Conservation (phyloP, 2,329 filamentous ascomycete genomes). For the Penicillium sp. region DNA sequence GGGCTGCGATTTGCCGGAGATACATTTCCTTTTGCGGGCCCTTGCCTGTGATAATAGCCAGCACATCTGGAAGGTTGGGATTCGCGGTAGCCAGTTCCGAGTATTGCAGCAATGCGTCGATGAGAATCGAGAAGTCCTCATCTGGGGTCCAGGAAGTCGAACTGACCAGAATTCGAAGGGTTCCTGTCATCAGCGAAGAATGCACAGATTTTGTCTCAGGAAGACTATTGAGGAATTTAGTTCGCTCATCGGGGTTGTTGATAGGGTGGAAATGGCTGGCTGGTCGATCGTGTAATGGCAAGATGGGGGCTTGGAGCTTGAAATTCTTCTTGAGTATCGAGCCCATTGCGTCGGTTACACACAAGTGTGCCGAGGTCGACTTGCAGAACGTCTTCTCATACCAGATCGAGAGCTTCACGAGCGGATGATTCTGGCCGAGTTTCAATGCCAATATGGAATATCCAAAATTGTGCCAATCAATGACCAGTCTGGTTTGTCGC, state of each 20-base stretch:
- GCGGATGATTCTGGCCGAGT: slow-evolving; percentile 62
- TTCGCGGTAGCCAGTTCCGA: slow-evolving; percentile 53
- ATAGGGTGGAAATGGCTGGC: slow-evolving; percentile 75
- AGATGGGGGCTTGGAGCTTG: slow-evolving; percentile 61
- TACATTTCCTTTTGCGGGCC: slow-evolving; percentile 81
- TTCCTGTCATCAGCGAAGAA: slow-evolving; percentile 57
- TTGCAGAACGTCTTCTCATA: slow-evolving; percentile 75
- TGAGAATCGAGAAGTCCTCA: slow-evolving; percentile 86
- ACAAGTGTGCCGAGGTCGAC: slow-evolving; percentile 71
- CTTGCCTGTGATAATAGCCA: slow-evolving; percentile 92
- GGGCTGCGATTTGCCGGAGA: slow-evolving; percentile 59
- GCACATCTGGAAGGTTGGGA: slow-evolving; percentile 60
- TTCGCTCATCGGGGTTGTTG: slow-evolving; percentile 51
- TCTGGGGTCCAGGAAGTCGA: slow-evolving; percentile 97
- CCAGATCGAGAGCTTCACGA: slow-evolving; percentile 72
- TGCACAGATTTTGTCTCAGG: slow-evolving; percentile 63
- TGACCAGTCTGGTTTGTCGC: slow-evolving; percentile 76
- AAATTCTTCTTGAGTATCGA: slow-evolving; percentile 68
- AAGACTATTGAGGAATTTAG: slow-evolving; percentile 63
- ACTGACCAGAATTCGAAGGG: slow-evolving; percentile 73
- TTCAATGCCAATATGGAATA: slow-evolving; percentile 82
- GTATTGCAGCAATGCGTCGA: slow-evolving; percentile 77
- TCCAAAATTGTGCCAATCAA: slow-evolving; percentile 99
- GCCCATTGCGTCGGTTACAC: slow-evolving; percentile 87
- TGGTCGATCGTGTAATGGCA: slow-evolving; percentile 82